A percentile compares a stretch with the other conserved stretches of the same genome.
phyloP scores from a whole-genome alignment of 495 filamentous ascomycete species.

The Neurospora sp. region DNA sequence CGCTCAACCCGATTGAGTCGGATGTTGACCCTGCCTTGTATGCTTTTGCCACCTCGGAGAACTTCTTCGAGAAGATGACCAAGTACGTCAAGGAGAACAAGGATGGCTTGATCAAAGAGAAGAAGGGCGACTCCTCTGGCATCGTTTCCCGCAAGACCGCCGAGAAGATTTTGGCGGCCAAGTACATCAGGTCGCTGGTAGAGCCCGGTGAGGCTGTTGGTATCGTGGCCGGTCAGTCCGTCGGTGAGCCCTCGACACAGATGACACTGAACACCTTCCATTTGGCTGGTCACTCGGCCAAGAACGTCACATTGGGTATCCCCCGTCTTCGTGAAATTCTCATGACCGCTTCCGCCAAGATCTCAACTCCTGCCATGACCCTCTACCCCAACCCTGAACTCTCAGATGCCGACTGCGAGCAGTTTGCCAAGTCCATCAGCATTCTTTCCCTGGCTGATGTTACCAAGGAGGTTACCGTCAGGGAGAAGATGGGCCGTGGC shows the following conservation, averaged over 20 bases:
- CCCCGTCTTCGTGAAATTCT: constrained; percentile 94
- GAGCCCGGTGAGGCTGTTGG: constrained; percentile 97
- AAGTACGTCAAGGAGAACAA: constrained; percentile 70
- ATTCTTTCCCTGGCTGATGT: constrained; percentile 80
- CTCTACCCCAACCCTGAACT: constrained; percentile 67
- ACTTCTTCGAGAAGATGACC: constrained; percentile 51
- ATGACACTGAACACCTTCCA: constrained; percentile 99
- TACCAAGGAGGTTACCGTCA: constrained; percentile 70
- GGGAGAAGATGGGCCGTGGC: constrained; percentile 62
- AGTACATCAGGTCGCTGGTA: constrained; percentile 87
- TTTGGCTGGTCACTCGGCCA: constrained; percentile 94
- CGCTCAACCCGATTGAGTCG: constrained; percentile 62
- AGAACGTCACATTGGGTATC: constrained; percentile 98
- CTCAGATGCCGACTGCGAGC: constrained; percentile 55
- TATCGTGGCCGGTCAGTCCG: constrained; percentile 90
- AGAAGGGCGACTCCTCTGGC: constrained; percentile 39
- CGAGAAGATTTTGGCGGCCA: constrained; percentile 72
- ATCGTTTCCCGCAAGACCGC: constrained; percentile 62
- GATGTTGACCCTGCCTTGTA: constrained; percentile 64
- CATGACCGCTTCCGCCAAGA: constrained; percentile 85
- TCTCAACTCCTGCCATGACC: constrained; percentile 89
- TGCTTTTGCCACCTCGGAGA: constrained; percentile 81
- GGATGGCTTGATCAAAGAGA: constrained; percentile 66
- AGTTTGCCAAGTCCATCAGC: constrained; percentile 86
- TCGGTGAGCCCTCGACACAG: constrained; percentile 95